Evolutionary conservation across 768 basidiomycete genomes (phyloP).

Genomic region (Omphalotus guepiniiformis): DNA sequence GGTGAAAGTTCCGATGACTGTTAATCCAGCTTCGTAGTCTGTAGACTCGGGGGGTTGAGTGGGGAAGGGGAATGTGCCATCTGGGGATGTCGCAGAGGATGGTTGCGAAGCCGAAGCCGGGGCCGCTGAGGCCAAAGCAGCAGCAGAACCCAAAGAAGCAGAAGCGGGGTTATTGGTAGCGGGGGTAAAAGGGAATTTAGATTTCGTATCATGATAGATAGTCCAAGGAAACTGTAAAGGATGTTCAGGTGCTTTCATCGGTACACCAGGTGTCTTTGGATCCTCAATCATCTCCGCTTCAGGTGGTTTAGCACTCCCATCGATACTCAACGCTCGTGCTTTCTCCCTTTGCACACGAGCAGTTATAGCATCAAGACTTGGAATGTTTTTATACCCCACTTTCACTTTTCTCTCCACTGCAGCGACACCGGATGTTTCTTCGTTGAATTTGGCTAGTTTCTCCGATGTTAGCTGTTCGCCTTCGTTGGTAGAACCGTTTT

Average conservation of each 20-base stretch:
- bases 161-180: slow-evolving; percentile 21
- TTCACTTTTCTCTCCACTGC: slow-evolving; percentile 33
- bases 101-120: slow-evolving; percentile 12
- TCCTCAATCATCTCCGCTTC: slow-evolving; percentile 78
- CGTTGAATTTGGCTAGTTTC: slow-evolving; percentile 58
- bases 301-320: slow-evolving; percentile 65
- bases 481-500: too few species aligned
- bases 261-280: slow-evolving; percentile 75
- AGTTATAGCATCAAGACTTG: slow-evolving; percentile 81
- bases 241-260: slow-evolving; percentile 72
- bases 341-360: slow-evolving; percentile 74
- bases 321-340: slow-evolving; percentile 58
- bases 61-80: slow-evolving; percentile 19
- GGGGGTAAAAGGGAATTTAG: slow-evolving; percentile 59
- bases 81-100: slow-evolving; percentile 26
- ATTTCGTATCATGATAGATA: slow-evolving; percentile 85
- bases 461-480: slow-evolving; percentile 64
- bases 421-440: slow-evolving; percentile 37
- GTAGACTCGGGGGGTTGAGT: slow-evolving; percentile 53
- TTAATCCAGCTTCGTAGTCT: slow-evolving; percentile 83
- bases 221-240: slow-evolving; percentile 88
- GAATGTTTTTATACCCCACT: slow-evolving; percentile 83
- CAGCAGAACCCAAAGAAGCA: slow-evolving; percentile 1
- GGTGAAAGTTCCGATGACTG: slow-evolving; percentile 83
- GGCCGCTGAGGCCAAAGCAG: not conserved